Conservation (phyloP, 148 eudicot genomes). For the Silene uniflora region DNA sequence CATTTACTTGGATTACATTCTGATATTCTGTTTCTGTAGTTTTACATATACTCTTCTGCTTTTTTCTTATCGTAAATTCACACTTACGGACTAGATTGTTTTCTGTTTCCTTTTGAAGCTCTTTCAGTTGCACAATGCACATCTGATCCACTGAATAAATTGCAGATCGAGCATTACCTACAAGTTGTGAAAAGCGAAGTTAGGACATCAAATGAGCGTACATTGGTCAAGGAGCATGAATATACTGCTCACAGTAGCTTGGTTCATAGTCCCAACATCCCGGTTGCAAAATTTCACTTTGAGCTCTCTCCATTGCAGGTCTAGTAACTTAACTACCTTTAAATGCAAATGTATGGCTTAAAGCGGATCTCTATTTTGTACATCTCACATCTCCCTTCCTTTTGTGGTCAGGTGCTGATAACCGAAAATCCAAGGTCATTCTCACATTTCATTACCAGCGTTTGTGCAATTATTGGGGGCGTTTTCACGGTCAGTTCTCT, state of each 20-base stretch:
- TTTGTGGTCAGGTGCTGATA: constrained; percentile 53
- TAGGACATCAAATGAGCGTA: constrained; percentile 36
- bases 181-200: constrained; percentile 95
- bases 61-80: no score
- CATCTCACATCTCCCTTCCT: constrained; percentile 13
- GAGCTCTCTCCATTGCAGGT: constrained; percentile 97
- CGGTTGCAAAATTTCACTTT: constrained; percentile 79
- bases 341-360: background rate
- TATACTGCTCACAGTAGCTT: constrained; percentile 97
- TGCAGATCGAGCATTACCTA: constrained; percentile 96
- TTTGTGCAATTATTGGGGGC: constrained; percentile 95
- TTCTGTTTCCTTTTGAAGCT: background rate
- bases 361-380: background rate
- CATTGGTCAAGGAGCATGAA: constrained; percentile 75
- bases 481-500: constrained; percentile 77
- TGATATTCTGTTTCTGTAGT: background rate
- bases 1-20: background rate
- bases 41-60: no score
- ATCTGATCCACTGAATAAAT: constrained; percentile 10
- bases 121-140: background rate
- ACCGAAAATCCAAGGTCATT: constrained; percentile 73
- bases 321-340: constrained; percentile 2
- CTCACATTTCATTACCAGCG: constrained; percentile 81
- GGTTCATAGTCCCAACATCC: constrained; percentile 57
- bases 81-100: background rate